Conservation (phyloP, 306 rosid species). For the Vigna radiata region DNA sequence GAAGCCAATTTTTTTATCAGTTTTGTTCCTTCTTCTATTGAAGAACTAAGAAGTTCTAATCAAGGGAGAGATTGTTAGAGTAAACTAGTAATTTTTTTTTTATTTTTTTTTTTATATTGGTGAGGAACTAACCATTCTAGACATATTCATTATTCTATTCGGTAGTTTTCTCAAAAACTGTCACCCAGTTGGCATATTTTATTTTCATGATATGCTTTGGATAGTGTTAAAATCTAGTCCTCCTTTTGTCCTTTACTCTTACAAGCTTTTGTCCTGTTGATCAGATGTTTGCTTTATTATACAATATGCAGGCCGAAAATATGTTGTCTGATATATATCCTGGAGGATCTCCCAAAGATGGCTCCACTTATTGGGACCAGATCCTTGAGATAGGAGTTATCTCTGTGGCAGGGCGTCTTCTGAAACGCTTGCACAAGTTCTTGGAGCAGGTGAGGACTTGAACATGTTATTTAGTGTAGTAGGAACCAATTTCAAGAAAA, state of each 20-base stretch:
- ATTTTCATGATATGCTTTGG: conserved; percentile 13
- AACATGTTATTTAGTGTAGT: conserved; percentile 34
- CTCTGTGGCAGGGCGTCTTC: conserved; percentile 83
- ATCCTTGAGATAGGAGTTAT: conserved; percentile 87
- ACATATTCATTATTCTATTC: background rate
- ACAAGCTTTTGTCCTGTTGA: conserved; percentile 40
- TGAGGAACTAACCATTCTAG: conserved; percentile 9
- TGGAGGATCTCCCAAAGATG: conserved; percentile 86
- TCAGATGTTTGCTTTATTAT: conserved; percentile 29
- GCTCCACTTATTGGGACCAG: conserved; percentile 93
- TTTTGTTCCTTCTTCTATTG: background rate
- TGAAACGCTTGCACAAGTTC: conserved; percentile 82
- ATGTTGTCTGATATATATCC: conserved; percentile 96
- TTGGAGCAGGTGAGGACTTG: conserved; percentile 79
- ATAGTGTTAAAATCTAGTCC: conserved; percentile 13
- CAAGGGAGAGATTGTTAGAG: conserved; percentile 5
- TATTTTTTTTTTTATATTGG: background rate
- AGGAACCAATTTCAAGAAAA: conserved; percentile 40
- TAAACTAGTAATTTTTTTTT: conserved; percentile 5
- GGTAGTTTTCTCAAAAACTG: background rate
- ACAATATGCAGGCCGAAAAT: conserved; percentile 73
- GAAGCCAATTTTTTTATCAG: conserved; percentile 17
- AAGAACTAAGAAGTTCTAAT: background rate
- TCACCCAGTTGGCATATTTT: conserved; percentile 26
- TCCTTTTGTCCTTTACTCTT: conserved; percentile 21